Conservation (phyloP, 441 rosid species). For the Isatis lusitanica region DNA sequence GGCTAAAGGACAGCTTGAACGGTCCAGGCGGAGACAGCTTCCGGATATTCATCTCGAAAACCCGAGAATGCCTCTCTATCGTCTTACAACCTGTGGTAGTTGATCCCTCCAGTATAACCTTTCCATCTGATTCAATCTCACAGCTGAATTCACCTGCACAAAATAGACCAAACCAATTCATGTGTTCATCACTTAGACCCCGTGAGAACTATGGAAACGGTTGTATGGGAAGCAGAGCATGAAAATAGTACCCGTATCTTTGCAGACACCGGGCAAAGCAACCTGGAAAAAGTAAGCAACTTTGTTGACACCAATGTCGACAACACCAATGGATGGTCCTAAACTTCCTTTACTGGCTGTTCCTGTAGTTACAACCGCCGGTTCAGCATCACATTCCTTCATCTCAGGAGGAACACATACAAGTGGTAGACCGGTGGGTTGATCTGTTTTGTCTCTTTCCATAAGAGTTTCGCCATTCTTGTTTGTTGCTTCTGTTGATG, state of each 20-base stretch:
- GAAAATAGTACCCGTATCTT: conserved; percentile 42
- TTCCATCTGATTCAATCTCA: conserved; percentile 51
- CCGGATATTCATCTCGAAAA: conserved; percentile 42
- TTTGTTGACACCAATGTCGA: conserved; percentile 63
- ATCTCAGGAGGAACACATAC: conserved; percentile 32
- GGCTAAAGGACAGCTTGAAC: conserved; percentile 47
- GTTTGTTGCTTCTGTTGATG: conserved; percentile 20
- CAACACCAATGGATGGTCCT: conserved; percentile 51
- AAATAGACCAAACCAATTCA: conserved; percentile 5
- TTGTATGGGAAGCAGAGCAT: conserved; percentile 3
- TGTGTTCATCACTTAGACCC: conserved; percentile 14
- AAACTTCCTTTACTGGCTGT: conserved; percentile 40
- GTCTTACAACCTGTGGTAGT: conserved; percentile 39
- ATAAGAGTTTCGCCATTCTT: conserved; percentile 15
- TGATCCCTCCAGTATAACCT: conserved; percentile 49
- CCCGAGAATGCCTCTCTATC: conserved; percentile 47
- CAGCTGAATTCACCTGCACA: conserved; percentile 56
- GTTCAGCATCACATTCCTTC: conserved; percentile 35
- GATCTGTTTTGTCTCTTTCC: conserved; percentile 27
- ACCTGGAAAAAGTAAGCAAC: conserved; percentile 60
- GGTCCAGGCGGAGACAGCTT: conserved; percentile 45
- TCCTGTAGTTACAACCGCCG: conserved; percentile 41
- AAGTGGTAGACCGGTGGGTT: conserved; percentile 25
- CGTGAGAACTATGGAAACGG: not conserved
- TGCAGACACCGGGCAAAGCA: conserved; percentile 63